A percentile compares a stretch with the other conserved stretches of the same genome.
These are phyloP conservation scores for Castanospermum australe DNA, from an alignment of 306 rosid species.

Conservation along the genomic window DNA sequence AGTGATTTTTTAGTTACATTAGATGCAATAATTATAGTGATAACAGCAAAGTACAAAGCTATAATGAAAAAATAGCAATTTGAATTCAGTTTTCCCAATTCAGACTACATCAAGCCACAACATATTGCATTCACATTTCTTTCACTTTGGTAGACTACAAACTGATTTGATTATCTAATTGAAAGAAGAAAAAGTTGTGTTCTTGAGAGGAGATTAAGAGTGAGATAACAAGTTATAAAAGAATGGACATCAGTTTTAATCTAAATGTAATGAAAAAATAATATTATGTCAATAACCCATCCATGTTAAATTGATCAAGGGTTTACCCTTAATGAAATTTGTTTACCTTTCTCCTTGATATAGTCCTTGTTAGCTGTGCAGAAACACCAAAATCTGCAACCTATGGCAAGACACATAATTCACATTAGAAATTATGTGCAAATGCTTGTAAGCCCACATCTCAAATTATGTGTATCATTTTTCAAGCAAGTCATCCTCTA, in stretches of 20 bases:
- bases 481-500: constrained; percentile 17
- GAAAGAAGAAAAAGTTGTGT: neutral
- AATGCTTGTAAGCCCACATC: constrained; percentile 29
- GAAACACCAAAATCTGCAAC: constrained; percentile 99
- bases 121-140: neutral
- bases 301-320: constrained; percentile 13
- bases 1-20: neutral
- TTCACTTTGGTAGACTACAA: constrained; percentile 12
- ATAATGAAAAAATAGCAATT: neutral
- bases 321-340: constrained; percentile 12
- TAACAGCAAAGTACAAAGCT: constrained; percentile 1
- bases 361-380: constrained; percentile 96
- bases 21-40: neutral
- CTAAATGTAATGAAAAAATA: neutral
- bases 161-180: neutral
- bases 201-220: constrained; percentile 2
- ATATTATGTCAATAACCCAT: constrained; percentile 16
- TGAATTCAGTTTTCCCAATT: neutral
- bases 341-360: constrained; percentile 96
- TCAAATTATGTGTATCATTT: constrained; percentile 20
- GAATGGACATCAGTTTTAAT: neutral
- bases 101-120: neutral
- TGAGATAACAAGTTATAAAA: neutral
- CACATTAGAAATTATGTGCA: constrained; percentile 26
- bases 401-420: constrained; percentile 50